Base-by-base conservation (phyloP, 805 yeast species). In the Myxozyma mucilagina region DNA sequence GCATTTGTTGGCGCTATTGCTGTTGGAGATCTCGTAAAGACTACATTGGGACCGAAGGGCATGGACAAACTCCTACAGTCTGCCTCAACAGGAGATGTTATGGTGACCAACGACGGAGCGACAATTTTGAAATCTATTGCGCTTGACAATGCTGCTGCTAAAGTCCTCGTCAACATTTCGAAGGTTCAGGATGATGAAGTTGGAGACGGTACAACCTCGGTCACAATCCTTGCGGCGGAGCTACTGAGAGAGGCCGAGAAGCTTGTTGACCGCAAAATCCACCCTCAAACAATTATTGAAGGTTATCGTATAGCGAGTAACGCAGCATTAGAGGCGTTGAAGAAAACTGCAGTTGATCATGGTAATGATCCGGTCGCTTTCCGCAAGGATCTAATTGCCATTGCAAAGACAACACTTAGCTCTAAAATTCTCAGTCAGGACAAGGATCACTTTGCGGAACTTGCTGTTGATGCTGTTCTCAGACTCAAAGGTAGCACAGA, bases 1-100 rank as follows among this genome's bases (percentile, higher is more conserved):
- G 90, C 99, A 1, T 94, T 94, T 75, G 96, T 94, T 10, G 99
- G 99, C 52, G 99, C 99, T 67, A 93, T 94, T 73, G 99, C 99
- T 44, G 99, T 94, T 39, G 99, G 99, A 55, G 99, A 94, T 75
- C 81, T 94, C 63, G 99, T 93, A 49, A 93, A 93, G 75, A 80
- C 91, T 35, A 89, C 99, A 2, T 79, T 94, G 66, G 99, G 99
- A 14, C 99, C 99, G 64, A 93, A 94, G 73, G 99, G 99, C 65
- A 93, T 94, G 98, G 99, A 94, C 75, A 94, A 94, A 74, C 79
- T 94, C 65, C 79, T 94, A 64, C 97, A 90, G 71, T 86, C 96
- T 67, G 89, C 97, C 18, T 82, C 91, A 4, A 84, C 94, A 47
- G 90, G 89, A 50, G 80, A 80, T 57, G 81, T 94, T 1, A 72